Evolutionary conservation across 441 rosid genomes (phyloP), one percentile per base, ranked within the genome.

Genomic region (Kokia cookei): DNA sequence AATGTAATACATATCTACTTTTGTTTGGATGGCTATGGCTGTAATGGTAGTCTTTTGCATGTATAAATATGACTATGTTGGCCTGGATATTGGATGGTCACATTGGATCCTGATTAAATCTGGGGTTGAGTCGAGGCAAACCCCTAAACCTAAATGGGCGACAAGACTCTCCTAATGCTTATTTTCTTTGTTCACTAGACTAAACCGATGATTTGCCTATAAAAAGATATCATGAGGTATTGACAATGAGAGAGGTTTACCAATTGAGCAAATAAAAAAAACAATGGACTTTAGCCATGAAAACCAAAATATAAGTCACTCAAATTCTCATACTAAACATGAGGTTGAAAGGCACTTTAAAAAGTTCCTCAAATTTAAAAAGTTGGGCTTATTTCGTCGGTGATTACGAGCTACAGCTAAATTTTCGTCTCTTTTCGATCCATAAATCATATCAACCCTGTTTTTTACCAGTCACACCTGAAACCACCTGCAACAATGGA

Each of bases 381-480:
- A 32, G 82, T 67, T 72, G 57, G 69, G 74, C 84, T 90, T 86
- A 90, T 88, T 90, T 66, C 68, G 76, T 53, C 67, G 73, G 77
- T 22, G 69, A 68, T 71, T 51, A 53, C 53, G 72, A 63, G 47
- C 45, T 76, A 77, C 70, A 54, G 40, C 3, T n/a, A 59, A 65
- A 72, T 7, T 35, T 43, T 35, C 37, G 48, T 62, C 51, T 26
- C 60, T 59, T 73, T 27, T 14, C 29, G 22, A 13, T 80, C 65
- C 24, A 19, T 42, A 65, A 70, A 74, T 35, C 67, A 63, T 15
- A 54, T 78, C 82, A 87, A 42, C 59, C 72, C 77, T 86, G 80
- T 75, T 84, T 88, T 85, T 94, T 94, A 66, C 98, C 93, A 50
- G 91, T 88, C 82, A 90, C 89, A 51, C 94, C 97, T 5, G 94